phyloP scores from a whole-genome alignment of 2,329 filamentous ascomycete species.

The Trichoderma oligosporum region DNA sequence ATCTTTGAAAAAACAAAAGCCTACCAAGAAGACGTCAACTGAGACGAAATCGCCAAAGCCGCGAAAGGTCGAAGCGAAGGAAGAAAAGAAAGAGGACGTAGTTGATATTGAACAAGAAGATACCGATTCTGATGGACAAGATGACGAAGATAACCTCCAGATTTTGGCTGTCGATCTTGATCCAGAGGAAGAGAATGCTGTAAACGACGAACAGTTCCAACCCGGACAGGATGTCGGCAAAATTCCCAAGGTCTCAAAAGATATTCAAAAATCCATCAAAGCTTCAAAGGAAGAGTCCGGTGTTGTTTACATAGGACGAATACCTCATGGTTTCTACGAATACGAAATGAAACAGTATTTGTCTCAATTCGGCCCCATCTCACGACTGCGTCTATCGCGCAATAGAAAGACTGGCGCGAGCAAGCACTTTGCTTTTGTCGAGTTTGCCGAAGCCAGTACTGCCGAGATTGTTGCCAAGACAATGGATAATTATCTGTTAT shows the following conservation, averaged over 20 bases:
- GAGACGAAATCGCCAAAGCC: constrained; percentile 35
- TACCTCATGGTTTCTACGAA: constrained; percentile 95
- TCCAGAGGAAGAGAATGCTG: constrained; percentile 43
- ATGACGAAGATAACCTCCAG: constrained; percentile 40
- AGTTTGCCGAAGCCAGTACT: constrained; percentile 74
- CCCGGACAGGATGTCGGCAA: constrained; percentile 50
- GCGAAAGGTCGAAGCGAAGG: constrained; percentile 26
- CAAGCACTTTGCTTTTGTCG: constrained; percentile 93
- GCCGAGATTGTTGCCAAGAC: constrained; percentile 90
- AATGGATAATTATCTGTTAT: constrained; percentile 97
- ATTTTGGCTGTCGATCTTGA: constrained; percentile 45
- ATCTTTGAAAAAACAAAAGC: constrained; percentile 45
- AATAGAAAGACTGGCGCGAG: constrained; percentile 88
- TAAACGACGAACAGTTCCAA: constrained; percentile 39
- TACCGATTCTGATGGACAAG: constrained; percentile 38
- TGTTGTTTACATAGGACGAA: constrained; percentile 83
- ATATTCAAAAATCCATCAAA: constrained; percentile 42
- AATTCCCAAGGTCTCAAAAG: constrained; percentile 47
- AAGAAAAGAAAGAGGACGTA: constrained; percentile 32
- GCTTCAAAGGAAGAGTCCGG: constrained; percentile 57
- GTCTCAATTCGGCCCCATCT: constrained; percentile 83
- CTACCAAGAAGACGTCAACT: constrained; percentile 34
- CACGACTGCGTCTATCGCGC: constrained; percentile 74
- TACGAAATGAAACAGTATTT: constrained; percentile 93
- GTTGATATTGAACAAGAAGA: constrained; percentile 29